A percentile compares a stretch with the other conserved stretches of the same genome.
Conservation (phyloP, 2,329 filamentous ascomycete species). For the Aspergillus ibericus region DNA sequence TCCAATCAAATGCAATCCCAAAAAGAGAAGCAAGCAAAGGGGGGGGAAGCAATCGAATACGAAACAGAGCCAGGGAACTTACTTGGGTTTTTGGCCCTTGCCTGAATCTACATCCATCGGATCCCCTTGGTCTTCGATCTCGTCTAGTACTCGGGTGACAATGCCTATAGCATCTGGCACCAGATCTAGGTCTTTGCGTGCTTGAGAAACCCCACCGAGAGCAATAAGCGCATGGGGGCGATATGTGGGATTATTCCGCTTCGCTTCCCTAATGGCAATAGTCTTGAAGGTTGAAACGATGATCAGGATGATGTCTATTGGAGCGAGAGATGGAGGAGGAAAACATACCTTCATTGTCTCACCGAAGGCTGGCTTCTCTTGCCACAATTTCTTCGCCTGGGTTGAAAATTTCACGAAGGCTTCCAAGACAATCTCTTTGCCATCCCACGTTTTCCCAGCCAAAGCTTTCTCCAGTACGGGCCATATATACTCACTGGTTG, state of each 20-base stretch:
- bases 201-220: conserved; percentile 70
- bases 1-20: neutral
- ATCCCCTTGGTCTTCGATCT: conserved; percentile 55
- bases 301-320: neutral
- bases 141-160: conserved; percentile 62
- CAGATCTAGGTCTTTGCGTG: conserved; percentile 68
- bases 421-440: conserved; percentile 81
- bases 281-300: conserved; percentile 39
- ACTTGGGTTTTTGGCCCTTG: conserved; percentile 41
- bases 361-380: conserved; percentile 59
- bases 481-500: conserved; percentile 70
- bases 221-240: conserved; percentile 71
- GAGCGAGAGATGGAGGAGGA: neutral
- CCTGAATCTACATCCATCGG: conserved; percentile 68
- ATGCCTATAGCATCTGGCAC: conserved; percentile 66
- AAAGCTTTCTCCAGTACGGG: conserved; percentile 78
- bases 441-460: conserved; percentile 85
- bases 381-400: conserved; percentile 60
- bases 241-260: conserved; percentile 85
- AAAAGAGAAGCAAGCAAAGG: neutral
- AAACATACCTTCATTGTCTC: conserved; percentile 65
- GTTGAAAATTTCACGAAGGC: conserved; percentile 77
- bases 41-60: conserved; percentile 8
- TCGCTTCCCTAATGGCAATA: conserved; percentile 80
- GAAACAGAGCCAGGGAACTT: neutral